Conservation (phyloP, 1,284 basidiomycete genomes). For the Puccinia horiana region DNA sequence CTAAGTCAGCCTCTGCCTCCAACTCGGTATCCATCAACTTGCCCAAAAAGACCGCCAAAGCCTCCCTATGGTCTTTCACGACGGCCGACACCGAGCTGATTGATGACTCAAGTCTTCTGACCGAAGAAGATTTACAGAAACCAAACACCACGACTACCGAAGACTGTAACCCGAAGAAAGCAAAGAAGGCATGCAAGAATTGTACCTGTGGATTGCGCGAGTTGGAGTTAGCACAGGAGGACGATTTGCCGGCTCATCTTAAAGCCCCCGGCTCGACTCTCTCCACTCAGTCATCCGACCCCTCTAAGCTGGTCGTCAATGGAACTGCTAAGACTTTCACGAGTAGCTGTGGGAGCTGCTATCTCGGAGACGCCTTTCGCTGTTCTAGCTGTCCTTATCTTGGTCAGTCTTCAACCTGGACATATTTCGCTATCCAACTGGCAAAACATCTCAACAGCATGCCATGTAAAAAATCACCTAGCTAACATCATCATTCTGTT, state of each 20-base stretch:
- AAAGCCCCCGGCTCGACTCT: constrained; percentile 70
- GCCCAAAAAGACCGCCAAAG: constrained; percentile 35
- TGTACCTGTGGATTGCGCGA: constrained; percentile 93
- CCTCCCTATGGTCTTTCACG: constrained; percentile 45
- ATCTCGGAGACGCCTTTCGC: constrained; percentile 94
- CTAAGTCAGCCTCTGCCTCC: constrained; percentile 13
- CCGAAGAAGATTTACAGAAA: constrained; percentile 69
- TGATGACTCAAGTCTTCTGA: constrained; percentile 74
- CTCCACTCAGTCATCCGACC: constrained; percentile 60
- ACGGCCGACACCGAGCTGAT: constrained; percentile 59
- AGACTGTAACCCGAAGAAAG: constrained; percentile 58
- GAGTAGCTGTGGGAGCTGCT: constrained; percentile 96
- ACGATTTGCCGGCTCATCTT: constrained; percentile 59
- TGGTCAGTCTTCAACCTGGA: constrained; percentile 65
- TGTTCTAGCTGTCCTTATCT: constrained; percentile 94
- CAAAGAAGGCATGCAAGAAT: constrained; percentile 83
- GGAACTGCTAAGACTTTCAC: constrained; percentile 77
- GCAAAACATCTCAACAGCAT: constrained; percentile 23
- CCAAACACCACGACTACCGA: constrained; percentile 71
- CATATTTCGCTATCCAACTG: constrained; percentile 33
- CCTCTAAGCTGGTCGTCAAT: constrained; percentile 62
- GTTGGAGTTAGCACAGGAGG: constrained; percentile 75
- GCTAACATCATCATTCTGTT: constrained; percentile 54
- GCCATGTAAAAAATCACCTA: background rate
- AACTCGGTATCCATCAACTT: constrained; percentile 27